Evolutionary conservation across 257 asterid genomes (phyloP), one percentile per base, ranked within the genome.

Genomic region (Paulownia fortunei): DNA sequence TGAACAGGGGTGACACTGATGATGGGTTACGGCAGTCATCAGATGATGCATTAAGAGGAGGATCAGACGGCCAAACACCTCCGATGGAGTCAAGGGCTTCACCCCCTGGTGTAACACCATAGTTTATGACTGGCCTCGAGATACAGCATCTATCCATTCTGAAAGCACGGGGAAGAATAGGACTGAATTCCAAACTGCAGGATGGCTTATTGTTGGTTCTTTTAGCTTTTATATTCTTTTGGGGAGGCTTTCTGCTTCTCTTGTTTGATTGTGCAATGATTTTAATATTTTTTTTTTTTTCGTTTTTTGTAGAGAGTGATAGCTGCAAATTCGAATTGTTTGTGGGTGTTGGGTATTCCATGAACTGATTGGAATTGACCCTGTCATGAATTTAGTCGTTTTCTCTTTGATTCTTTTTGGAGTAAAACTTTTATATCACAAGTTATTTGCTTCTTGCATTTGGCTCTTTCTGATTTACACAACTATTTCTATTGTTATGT

Each of bases 21-120:
- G 97, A 92, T 4, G 97, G 92, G 24, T 75, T 86, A 32, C 84
- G 93, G 6, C 91, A 82, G 67, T 94, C 98, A 0, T 92, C 98
- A 0, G 99, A 94, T 13, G 98, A 94, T 42, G 83, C 95, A 65
- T 6, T 87, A 81, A 34, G 90, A 80, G 88, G 88, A 66, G 99
- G 98, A 10, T 92, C 94, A 0, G 97, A 88, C 30, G 72, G 92
- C 81, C 99, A 95, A 74, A 90, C 98, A 3, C 94, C 98, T 19
- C 98, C 97, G 0, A 78, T 49, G 27, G 95, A 87, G 76, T 83
- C 90, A 30, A 76, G 93, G 81, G 86, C 88, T 72, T 89, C 98
- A 4, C 93, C 97, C 15, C 86, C 77, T 2, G 87, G 88, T n/a
- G 42, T 87, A 46, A 87, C 94, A 30, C 93, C 97, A 5, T 91